Evolutionary conservation across 371 early-diverging fungal species (phyloP), one percentile per base, ranked within the genome.

Genomic region (Mucor plumbeus): DNA sequence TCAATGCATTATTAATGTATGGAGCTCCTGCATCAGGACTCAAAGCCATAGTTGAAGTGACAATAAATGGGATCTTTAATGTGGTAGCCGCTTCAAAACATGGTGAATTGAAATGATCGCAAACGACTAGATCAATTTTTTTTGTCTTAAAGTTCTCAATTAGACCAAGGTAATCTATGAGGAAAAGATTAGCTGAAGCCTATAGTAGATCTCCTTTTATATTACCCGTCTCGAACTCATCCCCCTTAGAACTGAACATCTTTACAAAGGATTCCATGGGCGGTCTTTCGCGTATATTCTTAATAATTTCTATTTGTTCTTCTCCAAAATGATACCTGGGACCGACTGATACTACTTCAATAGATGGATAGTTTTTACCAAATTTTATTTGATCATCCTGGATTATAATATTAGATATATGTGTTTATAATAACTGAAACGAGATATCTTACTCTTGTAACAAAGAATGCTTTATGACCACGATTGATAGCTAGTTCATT

Each of bases 11-110:
- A 38, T 71, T 73, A 0, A 74, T 47, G 34, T 73, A 78, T n/a
- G 78, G 69, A 21, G 78, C 68, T 13, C 31, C 13, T 8, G 78
- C 66, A 43, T 77, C 76, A 68, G 38, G 11, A n/a, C 55, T 9
- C 1, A 35, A 8, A n/a, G 34, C 33, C 55, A 34, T 55, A 33
- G 47, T 54, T 41, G 53, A 61, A 13, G 67, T 67, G 13, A 61
- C n/a, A 19, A 67, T 67, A 38, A 61, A 60, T 5, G 67, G 67
- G 6, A 56, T 56, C 5, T 67, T 67, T 7, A 61, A 33, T 0
- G 61, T 36, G 10, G 15, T 61, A 35, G 67, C 43, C 13, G 68
- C 63, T 47, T 63, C 63, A 33, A 39, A 44, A 40, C 63, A 63
- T 33, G 63, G n/a, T n/a, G 63, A n/a, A 39, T 48, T 26, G 10